These are phyloP conservation scores for Pugionium dolabratum DNA, from an alignment of 345 rosid genomes.

Conservation along the genomic window DNA sequence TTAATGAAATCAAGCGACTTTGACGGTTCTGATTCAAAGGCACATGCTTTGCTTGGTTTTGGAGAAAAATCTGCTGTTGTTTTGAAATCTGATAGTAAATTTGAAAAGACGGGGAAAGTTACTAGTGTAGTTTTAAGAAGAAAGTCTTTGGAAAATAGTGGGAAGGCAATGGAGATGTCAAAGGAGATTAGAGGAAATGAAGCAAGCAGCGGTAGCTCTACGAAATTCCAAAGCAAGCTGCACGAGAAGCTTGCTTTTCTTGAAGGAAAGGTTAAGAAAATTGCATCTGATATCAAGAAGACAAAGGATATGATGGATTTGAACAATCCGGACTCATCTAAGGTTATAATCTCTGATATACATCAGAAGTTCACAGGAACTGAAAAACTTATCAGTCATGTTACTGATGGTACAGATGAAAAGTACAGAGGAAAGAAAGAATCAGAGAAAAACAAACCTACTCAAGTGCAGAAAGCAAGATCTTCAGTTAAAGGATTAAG, in stretches of 20 bases:
- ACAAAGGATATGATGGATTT: constrained; percentile 91
- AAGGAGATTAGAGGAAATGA: constrained; percentile 47
- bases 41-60: constrained; percentile 9
- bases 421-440: constrained; percentile 36
- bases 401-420: constrained; percentile 45
- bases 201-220: constrained; percentile 31
- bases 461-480: constrained; percentile 40
- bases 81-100: constrained; percentile 35
- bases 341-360: constrained; percentile 67
- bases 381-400: constrained; percentile 70
- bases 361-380: constrained; percentile 91
- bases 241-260: constrained; percentile 95
- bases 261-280: constrained; percentile 93
- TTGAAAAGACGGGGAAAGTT: constrained; percentile 36
- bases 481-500: constrained; percentile 58
- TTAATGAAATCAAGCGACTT: constrained; percentile 31
- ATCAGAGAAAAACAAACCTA: constrained; percentile 37
- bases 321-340: constrained; percentile 81
- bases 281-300: constrained; percentile 85
- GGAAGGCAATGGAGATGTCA: constrained; percentile 44
- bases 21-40: constrained; percentile 36
- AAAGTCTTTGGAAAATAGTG: constrained; percentile 35
- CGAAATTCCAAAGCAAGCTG: constrained; percentile 66
- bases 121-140: constrained; percentile 30
- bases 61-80: constrained; percentile 34